Base-by-base conservation (phyloP, 2,329 filamentous ascomycete species). In the Thielaviopsis punctulata region DNA sequence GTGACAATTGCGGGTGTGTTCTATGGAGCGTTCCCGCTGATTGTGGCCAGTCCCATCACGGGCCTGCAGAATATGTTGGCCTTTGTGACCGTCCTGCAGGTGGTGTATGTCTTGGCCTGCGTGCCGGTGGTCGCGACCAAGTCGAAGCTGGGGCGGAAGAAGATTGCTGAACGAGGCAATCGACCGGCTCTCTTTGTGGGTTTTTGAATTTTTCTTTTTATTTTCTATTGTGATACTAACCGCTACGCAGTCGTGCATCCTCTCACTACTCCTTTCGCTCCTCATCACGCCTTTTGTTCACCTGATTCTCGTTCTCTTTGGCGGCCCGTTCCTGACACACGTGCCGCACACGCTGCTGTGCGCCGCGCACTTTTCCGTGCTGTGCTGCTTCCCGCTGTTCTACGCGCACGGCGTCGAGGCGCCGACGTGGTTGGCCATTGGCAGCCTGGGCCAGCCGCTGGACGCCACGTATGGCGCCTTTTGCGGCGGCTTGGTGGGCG, bases 311-410 rank as follows among this genome's bases (percentile, higher is more conserved):
- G 73, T 96, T 61, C 83, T 96, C 58, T 93, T 95, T 66, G 92
- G 92, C 62, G 92, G 90, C 7, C 92, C 92, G 0, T 72, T 94
- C 51, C 85, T 90, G 27, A 86, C 86, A 1, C 86, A 95, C 64
- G 69, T 83, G 49, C 63, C 72, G 3, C 83, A 93, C 58, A 98
- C 92, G 1, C 64, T 86, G 27, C 79, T 95, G 33, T 84, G 82
- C 64, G 84, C 86, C 2, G 76, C 83, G 1, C 89, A 96, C 64
- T 76, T 96, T 55, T 78, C 88, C 10, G 67, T 95, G 0, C 77
- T 98, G 12, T 77, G 79, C 18, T 72, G 85, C 0, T 82, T 89
- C 54, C 87, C 87, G 2, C 69, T 95, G 13, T 79, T 95, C 62
- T 96, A 94, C 65, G 79, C 82, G 0, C 86, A 90, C 59, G 90